phyloP scores from a whole-genome alignment of 768 basidiomycete species.

The Cyclocybe aegerita region DNA sequence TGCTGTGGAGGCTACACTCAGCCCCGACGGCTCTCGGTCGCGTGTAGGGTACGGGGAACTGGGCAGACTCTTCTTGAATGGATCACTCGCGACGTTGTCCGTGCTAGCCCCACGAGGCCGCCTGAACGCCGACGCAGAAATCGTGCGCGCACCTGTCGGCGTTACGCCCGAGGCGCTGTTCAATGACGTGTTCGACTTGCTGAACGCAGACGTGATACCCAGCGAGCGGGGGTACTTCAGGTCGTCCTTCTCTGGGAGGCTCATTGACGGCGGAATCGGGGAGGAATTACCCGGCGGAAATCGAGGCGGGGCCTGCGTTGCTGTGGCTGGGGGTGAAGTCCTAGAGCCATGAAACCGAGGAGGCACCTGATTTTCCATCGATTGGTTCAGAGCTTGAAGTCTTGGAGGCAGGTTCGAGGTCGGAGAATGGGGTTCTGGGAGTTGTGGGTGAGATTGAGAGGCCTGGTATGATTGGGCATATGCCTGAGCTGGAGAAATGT shows the following conservation, averaged over 20 bases:
- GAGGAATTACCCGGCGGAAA: conserved; percentile 24
- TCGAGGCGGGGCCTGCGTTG: conserved; percentile 20
- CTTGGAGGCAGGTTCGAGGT: conserved; percentile 21
- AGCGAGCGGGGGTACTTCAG: conserved; percentile 42
- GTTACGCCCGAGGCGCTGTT: conserved; percentile 11
- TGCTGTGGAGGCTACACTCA: too few relatives aligned
- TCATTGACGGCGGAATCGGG: conserved; percentile 19
- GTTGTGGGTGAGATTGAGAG: conserved; percentile 2
- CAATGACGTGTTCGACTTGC: conserved; percentile 16
- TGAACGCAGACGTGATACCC: conserved; percentile 10
- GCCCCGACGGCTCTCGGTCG: conserved; percentile 1
- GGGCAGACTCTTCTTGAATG: conserved; percentile 48
- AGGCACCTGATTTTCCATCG: conserved; percentile 19
- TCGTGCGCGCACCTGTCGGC: conserved; percentile 51
- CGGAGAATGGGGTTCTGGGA: conserved; percentile 5
- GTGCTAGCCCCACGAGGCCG: conserved; percentile 36
- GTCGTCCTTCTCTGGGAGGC: conserved; percentile 12
- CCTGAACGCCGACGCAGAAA: conserved; percentile 76
- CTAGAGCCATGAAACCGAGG: conserved; percentile 22
- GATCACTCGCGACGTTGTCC: conserved; percentile 12
- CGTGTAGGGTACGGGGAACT: conserved; percentile 37
- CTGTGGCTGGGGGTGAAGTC: conserved; percentile 8
- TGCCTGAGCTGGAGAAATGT: conserved; percentile 14
- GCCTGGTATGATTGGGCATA: conserved; percentile 20
- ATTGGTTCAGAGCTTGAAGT: conserved; percentile 22